phyloP scores from a whole-genome alignment of 2,329 filamentous ascomycete genomes.

The Fusarium coffeatum region DNA sequence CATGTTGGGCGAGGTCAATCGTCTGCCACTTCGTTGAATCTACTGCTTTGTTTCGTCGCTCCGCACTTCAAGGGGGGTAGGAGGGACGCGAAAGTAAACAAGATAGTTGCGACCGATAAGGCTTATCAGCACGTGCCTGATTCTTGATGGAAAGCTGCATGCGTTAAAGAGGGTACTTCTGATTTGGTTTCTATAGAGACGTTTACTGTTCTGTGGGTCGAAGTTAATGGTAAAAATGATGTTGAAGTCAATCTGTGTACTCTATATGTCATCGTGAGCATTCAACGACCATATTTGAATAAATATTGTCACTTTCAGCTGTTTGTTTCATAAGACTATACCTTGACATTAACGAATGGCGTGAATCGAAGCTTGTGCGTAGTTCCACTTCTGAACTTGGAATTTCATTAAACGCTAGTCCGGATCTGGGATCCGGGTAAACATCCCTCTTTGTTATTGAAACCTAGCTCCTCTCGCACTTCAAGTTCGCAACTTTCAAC shows the following conservation, averaged over 20 bases:
- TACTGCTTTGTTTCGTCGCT: conserved; percentile 46
- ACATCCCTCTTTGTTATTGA: conserved; percentile 39
- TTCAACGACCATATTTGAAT: background rate
- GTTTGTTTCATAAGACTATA: conserved; percentile 11
- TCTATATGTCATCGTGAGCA: background rate
- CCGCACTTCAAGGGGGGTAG: conserved; percentile 28
- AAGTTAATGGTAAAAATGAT: no score
- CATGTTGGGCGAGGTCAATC: conserved; percentile 60
- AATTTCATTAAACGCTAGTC: conserved; percentile 17
- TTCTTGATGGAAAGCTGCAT: conserved; percentile 29
- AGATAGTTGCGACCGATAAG: conserved; percentile 54
- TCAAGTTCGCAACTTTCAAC: conserved; percentile 38
- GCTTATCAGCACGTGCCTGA: conserved; percentile 54
- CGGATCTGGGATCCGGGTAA: conserved; percentile 9
- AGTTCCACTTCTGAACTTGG: conserved; percentile 26
- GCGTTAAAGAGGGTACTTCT: conserved; percentile 6
- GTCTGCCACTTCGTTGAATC: conserved; percentile 43
- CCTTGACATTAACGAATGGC: conserved; percentile 38
- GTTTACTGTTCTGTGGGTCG: background rate
- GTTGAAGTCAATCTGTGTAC: no score
- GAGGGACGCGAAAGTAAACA: conserved; percentile 58
- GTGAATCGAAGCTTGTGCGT: conserved; percentile 26
- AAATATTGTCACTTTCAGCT: background rate
- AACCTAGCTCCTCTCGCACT: conserved; percentile 31
- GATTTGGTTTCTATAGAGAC: background rate